Percentiles rank a stretch among this genome's conserved stretches.
Conservation (phyloP, 129 eudicot species). For the Lactuca sativa region DNA sequence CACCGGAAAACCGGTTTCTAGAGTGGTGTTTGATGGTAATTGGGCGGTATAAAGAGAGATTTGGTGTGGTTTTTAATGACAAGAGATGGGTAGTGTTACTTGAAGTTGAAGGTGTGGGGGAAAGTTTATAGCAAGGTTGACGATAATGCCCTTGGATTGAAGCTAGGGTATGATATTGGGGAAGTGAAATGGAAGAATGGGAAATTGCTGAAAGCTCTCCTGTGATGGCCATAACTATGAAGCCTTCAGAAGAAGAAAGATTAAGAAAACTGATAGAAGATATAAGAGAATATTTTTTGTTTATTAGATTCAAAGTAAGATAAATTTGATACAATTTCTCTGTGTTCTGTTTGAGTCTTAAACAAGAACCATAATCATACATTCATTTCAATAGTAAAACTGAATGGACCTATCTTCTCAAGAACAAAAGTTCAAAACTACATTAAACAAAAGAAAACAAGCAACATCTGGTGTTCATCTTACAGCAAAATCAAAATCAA, state of each 20-base stretch:
- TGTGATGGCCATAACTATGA: conserved; percentile 57
- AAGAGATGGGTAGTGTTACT: conserved; percentile 16
- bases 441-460: neutral
- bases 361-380: neutral
- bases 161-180: conserved; percentile 39
- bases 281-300: neutral
- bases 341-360: neutral
- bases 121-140: conserved; percentile 25
- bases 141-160: conserved; percentile 29
- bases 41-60: conserved; percentile 7
- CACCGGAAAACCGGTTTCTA: conserved; percentile 29
- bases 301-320: neutral
- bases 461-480: neutral
- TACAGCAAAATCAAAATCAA: neutral
- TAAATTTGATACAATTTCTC: neutral
- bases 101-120: conserved; percentile 30
- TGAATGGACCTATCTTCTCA: neutral
- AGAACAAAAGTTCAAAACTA: no score
- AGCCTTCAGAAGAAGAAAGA: conserved; percentile 42
- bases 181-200: conserved; percentile 52
- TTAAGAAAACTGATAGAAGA: conserved; percentile 16
- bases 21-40: conserved; percentile 21
- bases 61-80: conserved; percentile 31
- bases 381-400: neutral
- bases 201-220: conserved; percentile 53